These are phyloP conservation scores for Begonia fuchsioides DNA, from an alignment of 306 rosid genomes.

Conservation along the genomic window DNA sequence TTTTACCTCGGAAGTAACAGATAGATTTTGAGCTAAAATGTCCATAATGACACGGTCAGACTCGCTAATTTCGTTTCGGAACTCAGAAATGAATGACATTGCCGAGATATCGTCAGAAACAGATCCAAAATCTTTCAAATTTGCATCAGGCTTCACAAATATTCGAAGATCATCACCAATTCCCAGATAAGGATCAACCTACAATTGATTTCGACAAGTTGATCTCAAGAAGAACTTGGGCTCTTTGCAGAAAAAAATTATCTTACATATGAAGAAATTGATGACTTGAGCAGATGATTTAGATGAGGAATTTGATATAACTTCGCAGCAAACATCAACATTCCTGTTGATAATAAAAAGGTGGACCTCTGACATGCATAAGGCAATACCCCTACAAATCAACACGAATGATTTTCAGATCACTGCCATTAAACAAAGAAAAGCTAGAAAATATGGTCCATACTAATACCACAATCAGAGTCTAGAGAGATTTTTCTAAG, in stretches of 20 bases:
- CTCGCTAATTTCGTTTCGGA: constrained; percentile 43
- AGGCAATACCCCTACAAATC: constrained; percentile 42
- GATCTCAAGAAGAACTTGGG: background rate
- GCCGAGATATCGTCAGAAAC: constrained; percentile 60
- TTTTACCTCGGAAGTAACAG: constrained; percentile 48
- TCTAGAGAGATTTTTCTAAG: constrained; percentile 58
- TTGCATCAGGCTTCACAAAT: constrained; percentile 46
- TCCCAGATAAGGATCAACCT: constrained; percentile 83
- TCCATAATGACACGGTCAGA: constrained; percentile 33
- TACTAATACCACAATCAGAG: constrained; percentile 43
- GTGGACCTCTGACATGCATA: constrained; percentile 62
- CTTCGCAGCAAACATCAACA: constrained; percentile 71
- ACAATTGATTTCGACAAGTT: constrained; percentile 5
- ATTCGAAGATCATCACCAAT: constrained; percentile 65
- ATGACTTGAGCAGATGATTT: constrained; percentile 44
- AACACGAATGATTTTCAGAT: constrained; percentile 1
- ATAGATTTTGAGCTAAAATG: constrained; percentile 40
- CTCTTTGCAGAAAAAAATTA: background rate
- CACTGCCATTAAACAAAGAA: constrained; percentile 1
- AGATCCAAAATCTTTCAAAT: constrained; percentile 48
- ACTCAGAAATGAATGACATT: constrained; percentile 32
- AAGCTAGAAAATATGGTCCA: background rate
- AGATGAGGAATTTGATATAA: constrained; percentile 61
- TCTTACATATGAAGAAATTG: constrained; percentile 60
- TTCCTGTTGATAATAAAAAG: constrained; percentile 52